Base-by-base conservation (phyloP, 2,329 filamentous ascomycete genomes). In the Chlorencoelia australis region DNA sequence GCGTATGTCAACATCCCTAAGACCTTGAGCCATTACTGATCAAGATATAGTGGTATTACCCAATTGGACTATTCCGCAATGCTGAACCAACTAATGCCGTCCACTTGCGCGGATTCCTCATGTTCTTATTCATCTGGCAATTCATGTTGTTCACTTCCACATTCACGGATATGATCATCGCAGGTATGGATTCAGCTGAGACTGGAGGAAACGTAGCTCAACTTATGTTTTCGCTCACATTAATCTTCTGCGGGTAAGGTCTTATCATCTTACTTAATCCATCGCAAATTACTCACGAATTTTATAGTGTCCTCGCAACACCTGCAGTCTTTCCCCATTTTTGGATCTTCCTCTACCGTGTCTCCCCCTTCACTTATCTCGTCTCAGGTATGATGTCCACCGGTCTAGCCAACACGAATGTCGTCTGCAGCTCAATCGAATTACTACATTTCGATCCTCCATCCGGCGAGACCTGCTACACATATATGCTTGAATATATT, bases 11-110 rank as follows among this genome's bases (percentile, higher is more conserved):
- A n/a, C n/a, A n/a, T n/a, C n/a, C n/a, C n/a, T n/a, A n/a, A n/a
- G n/a, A n/a, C n/a, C n/a, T n/a, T n/a, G n/a, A n/a, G n/a, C n/a
- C n/a, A n/a, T n/a, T n/a, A n/a, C n/a, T n/a, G n/a, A n/a, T n/a
- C n/a, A n/a, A n/a, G n/a, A n/a, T n/a, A n/a, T n/a, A 69, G 55
- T 89, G 82, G 74, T 94, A 94, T 65, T 94, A 88, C 57, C 84
- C 86, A 1, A 73, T 94, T 33, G 83, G 83, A 3, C 21, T 54
- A 4, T 77, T 84, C 56, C 60, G 64, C 40, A 89, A 89, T 52
- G 82, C 83, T 2, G 62, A 68, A 13, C 65, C 66, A 1, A 73
- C 74, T 3, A 69, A 69, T 41, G 65, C 75, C 44, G 69, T 79
- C 1, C 55, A 68, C 4, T 75, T 85, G 50, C 82, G 85, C 19